phyloP scores from a whole-genome alignment of 2,329 filamentous ascomycete genomes.

The Chalara sp. region DNA sequence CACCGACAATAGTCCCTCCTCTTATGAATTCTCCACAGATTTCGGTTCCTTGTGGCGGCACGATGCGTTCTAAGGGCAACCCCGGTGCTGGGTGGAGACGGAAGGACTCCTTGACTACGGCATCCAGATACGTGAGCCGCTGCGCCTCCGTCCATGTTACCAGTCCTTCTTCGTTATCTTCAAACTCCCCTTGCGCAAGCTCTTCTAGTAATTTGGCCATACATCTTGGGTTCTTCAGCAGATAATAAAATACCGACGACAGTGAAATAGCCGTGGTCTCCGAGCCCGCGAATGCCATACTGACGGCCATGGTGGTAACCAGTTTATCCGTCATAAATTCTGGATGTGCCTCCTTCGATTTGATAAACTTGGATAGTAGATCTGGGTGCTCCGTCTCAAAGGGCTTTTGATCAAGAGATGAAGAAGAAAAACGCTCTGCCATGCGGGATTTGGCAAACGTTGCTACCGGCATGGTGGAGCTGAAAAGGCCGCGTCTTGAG shows the following conservation, averaged over 20 bases:
- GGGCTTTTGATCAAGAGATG: slow-evolving; percentile 8
- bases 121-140: slow-evolving; percentile 68
- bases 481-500: slow-evolving; percentile 59
- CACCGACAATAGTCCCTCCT: slow-evolving; percentile 68
- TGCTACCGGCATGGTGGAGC: slow-evolving; percentile 65
- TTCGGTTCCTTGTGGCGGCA: slow-evolving; percentile 56
- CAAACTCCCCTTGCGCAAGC: slow-evolving; percentile 51
- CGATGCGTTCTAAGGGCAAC: slow-evolving; percentile 65
- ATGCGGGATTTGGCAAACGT: slow-evolving; percentile 64
- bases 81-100: slow-evolving; percentile 69
- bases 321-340: slow-evolving; percentile 66
- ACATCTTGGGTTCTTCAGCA: slow-evolving; percentile 55
- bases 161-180: slow-evolving; percentile 46
- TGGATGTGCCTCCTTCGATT: slow-evolving; percentile 58
- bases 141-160: slow-evolving; percentile 66
- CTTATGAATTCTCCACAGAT: slow-evolving; percentile 57
- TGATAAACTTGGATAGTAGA: slow-evolving; percentile 65
- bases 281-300: slow-evolving; percentile 67
- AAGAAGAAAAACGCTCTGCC: slow-evolving; percentile 47
- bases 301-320: slow-evolving; percentile 65
- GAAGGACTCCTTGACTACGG: slow-evolving; percentile 72
- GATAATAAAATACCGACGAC: slow-evolving; percentile 64
- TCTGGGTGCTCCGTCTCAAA: slow-evolving; percentile 39
- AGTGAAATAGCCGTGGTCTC: slow-evolving; percentile 76
- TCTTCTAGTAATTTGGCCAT: slow-evolving; percentile 53